Base-by-base conservation (phyloP, 331 rosid genomes). In the Stylosanthes scabra region DNA sequence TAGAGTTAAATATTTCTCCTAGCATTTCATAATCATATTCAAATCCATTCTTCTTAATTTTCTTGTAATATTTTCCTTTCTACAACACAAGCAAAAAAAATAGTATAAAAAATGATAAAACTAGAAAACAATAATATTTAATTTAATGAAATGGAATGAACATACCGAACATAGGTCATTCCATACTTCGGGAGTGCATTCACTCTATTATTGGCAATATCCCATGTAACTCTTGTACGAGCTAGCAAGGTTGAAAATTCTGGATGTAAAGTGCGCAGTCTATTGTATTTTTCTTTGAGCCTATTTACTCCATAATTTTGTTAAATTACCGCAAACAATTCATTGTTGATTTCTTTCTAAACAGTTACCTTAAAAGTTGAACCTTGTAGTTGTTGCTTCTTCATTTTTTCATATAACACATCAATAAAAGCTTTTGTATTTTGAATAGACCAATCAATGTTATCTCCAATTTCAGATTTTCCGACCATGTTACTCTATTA, bases 121-220 rank as follows among this genome's bases (percentile, higher is more conserved):
- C 3, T 9, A n/a, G n/a, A n/a, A 2, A 2, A 46, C 12, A 14
- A n/a, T n/a, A n/a, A n/a, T n/a, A n/a, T n/a, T n/a, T n/a, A n/a
- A n/a, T n/a, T n/a, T n/a, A n/a, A n/a, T n/a, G n/a, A n/a, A n/a
- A n/a, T n/a, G n/a, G n/a, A n/a, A n/a, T n/a, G n/a, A n/a, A n/a
- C n/a, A n/a, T n/a, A n/a, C n/a, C n/a, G n/a, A n/a, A n/a, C n/a
- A n/a, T n/a, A n/a, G n/a, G n/a, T n/a, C n/a, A n/a, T 63, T 14
- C 52, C 37, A 63, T 40, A 63, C 7, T 37, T 61, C 7, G 13
- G n/a, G n/a, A n/a, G 66, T 3, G 66, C 66, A 61, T 61, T 61
- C 46, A 61, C 65, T 39, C 39, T 37, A 0, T 61, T 61, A 2
- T 25, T 5, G 13, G 15, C 7, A 2, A 0, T 11, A 1, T 37